Evolutionary conservation across 1,284 basidiomycete genomes (phyloP).

Genomic region (Cystobasidiaceae sp.): DNA sequence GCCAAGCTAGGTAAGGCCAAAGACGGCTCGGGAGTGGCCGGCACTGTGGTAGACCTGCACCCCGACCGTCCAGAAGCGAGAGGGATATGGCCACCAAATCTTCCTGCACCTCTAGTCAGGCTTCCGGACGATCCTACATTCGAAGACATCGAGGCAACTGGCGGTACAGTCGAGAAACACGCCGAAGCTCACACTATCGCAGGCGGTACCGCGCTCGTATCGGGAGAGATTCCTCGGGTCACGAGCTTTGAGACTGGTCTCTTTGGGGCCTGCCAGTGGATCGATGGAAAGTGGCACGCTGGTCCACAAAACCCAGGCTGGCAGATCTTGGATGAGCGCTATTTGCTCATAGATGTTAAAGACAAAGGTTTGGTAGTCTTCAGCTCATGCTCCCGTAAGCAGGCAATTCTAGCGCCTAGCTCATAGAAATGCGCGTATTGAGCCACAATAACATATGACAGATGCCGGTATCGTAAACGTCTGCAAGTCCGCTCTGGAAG

Average conservation of each 20-base stretch:
- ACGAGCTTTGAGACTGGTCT: conserved; percentile 64
- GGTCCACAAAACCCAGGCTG: conserved; percentile 42
- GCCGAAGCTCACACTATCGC: conserved; percentile 61
- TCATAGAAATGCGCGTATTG: not conserved
- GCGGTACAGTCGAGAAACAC: conserved; percentile 58
- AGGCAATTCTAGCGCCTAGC: not conserved
- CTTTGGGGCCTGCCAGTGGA: conserved; percentile 62
- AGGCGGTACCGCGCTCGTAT: conserved; percentile 62
- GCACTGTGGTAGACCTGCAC: conserved; percentile 63
- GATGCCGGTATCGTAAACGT: conserved; percentile 78
- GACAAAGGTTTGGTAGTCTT: conserved; percentile 74
- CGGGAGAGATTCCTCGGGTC: conserved; percentile 68
- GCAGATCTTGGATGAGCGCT: conserved; percentile 75
- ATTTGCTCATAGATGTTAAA: conserved; percentile 65
- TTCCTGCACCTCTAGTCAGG: conserved; percentile 56
- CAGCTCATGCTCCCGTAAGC: conserved; percentile 57
- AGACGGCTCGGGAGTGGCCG: conserved; percentile 31
- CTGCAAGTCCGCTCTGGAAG: conserved; percentile 59
- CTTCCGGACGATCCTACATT: conserved; percentile 66
- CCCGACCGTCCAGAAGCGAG: conserved; percentile 66
- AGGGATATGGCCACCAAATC: conserved; percentile 61
- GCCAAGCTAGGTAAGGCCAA: conserved; percentile 32
- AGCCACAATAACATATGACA: conserved; percentile 51
- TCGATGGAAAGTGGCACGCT: conserved; percentile 46
- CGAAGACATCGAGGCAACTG: conserved; percentile 56